These are phyloP conservation scores for Clarireedia paspali DNA, from an alignment of 2,329 filamentous ascomycete species.

Conservation along the genomic window DNA sequence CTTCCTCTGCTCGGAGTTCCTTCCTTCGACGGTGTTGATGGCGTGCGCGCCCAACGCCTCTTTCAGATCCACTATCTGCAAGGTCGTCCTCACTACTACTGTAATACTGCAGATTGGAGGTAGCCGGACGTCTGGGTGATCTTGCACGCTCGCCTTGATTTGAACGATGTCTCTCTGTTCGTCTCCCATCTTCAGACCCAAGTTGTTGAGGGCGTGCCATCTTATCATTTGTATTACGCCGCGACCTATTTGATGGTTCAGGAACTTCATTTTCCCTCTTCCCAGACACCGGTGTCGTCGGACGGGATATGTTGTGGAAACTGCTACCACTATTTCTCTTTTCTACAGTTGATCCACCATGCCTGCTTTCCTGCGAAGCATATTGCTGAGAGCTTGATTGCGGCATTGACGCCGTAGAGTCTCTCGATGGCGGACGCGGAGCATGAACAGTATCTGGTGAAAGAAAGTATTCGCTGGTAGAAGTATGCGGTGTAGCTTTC, in stretches of 20 bases:
- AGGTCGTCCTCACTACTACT: conserved; percentile 26
- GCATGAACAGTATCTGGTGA: conserved; percentile 38
- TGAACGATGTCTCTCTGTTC: conserved; percentile 17
- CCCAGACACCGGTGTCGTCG: conserved; percentile 17
- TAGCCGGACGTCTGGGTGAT: conserved; percentile 19
- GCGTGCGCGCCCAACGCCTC: conserved; percentile 10
- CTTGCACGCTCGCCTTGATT: conserved; percentile 11
- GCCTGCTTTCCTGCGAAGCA: conserved; percentile 26
- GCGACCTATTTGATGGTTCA: conserved; percentile 14
- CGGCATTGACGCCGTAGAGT: conserved; percentile 15
- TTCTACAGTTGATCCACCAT: conserved; percentile 20
- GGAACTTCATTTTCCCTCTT: conserved; percentile 16
- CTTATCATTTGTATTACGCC: conserved; percentile 20
- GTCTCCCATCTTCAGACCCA: conserved; percentile 18
- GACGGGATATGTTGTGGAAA: conserved; percentile 11
- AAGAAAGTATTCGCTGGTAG: conserved; percentile 33
- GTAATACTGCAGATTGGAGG: conserved; percentile 16
- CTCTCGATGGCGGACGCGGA: conserved; percentile 11
- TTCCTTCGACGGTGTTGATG: conserved; percentile 9
- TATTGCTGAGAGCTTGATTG: conserved; percentile 31
- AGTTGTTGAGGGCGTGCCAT: conserved; percentile 19
- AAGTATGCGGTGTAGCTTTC: conserved; percentile 17
- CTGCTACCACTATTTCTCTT: conserved; percentile 22
- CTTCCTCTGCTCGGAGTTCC: conserved; percentile 14
- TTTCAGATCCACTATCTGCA: conserved; percentile 24